Conservation (phyloP, 805 yeast genomes). For the Zygosaccharomyces gambellarensis region DNA sequence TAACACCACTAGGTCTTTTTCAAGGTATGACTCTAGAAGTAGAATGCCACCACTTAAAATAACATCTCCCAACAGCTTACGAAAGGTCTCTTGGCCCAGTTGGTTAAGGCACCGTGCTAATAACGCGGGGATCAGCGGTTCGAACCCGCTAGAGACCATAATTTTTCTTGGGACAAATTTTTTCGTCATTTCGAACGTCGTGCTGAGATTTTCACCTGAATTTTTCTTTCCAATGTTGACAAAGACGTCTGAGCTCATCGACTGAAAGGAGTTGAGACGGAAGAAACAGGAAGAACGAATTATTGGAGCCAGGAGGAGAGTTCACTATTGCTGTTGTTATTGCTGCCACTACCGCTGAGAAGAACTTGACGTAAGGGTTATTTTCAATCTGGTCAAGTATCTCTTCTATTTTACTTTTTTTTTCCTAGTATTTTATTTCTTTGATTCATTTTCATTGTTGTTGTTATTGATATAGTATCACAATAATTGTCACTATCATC, state of each 20-base stretch:
- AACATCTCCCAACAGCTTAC: neutral
- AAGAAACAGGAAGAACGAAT: neutral
- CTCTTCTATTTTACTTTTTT: neutral
- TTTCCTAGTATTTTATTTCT: neutral
- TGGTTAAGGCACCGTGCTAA: conserved; percentile 34
- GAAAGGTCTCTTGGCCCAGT: conserved; percentile 29
- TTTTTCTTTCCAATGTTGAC: conserved; percentile 1
- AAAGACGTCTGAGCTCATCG: conserved; percentile 7
- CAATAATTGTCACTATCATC: neutral
- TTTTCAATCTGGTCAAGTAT: neutral
- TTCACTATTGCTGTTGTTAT: neutral
- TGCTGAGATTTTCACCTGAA: conserved; percentile 2
- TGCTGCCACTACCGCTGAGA: neutral
- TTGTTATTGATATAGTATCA: neutral
- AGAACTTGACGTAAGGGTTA: neutral
- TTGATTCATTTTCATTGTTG: neutral
- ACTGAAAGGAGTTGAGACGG: neutral
- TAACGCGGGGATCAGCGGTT: conserved; percentile 34
- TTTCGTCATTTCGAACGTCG: neutral
- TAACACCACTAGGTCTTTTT: too few relatives aligned
- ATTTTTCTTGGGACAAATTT: neutral
- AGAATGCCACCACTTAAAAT: too few relatives aligned
- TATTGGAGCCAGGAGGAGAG: neutral
- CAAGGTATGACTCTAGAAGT: neutral
- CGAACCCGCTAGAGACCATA: conserved; percentile 32